Percentiles rank a stretch among this genome's conserved stretches.
These are phyloP conservation scores for Fusarium torreyae DNA, from an alignment of 2,329 filamentous ascomycete genomes.

Conservation along the genomic window DNA sequence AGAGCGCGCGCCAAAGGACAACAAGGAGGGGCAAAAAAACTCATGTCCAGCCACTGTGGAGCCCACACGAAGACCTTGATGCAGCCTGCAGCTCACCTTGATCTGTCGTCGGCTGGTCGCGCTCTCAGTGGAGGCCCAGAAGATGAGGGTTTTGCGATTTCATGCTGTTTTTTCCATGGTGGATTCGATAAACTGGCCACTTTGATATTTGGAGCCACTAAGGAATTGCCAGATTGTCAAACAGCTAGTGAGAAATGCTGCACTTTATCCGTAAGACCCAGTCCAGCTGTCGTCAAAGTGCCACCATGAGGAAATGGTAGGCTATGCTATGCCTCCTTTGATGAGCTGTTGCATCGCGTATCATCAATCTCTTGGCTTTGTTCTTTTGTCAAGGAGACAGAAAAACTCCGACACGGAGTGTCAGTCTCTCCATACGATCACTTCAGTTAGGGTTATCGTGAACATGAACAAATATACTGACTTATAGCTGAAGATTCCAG, in stretches of 20 bases:
- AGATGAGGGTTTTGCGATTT: constrained; percentile 30
- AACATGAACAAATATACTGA: too few species aligned
- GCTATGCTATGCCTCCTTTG: constrained; percentile 4
- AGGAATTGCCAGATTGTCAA: constrained; percentile 33
- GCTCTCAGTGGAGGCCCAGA: constrained; percentile 19
- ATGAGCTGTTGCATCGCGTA: constrained; percentile 18
- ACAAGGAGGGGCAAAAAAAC: constrained; percentile 40
- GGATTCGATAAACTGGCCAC: constrained; percentile 10
- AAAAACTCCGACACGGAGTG: too few species aligned
- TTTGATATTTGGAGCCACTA: constrained; percentile 26
- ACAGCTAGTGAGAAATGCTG: constrained; percentile 1
- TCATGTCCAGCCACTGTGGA: constrained; percentile 43
- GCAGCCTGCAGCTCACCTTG: constrained; percentile 49
- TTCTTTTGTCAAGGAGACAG: not conserved
- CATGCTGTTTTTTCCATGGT: constrained; percentile 20
- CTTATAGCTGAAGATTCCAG: too few species aligned
- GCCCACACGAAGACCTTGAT: constrained; percentile 30
- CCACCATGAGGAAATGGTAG: constrained; percentile 5
- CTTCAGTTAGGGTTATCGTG: too few species aligned
- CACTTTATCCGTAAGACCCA: constrained; percentile 8
- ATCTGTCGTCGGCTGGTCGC: constrained; percentile 26
- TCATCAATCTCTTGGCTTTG: constrained; percentile 15
- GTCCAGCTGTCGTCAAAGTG: constrained; percentile 4
- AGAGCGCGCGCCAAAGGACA: constrained; percentile 32
- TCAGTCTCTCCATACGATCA: too few species aligned